Evolutionary conservation across 768 basidiomycete species (phyloP), one percentile per base, ranked within the genome.

Genomic region (Lactarius deliciosus): DNA sequence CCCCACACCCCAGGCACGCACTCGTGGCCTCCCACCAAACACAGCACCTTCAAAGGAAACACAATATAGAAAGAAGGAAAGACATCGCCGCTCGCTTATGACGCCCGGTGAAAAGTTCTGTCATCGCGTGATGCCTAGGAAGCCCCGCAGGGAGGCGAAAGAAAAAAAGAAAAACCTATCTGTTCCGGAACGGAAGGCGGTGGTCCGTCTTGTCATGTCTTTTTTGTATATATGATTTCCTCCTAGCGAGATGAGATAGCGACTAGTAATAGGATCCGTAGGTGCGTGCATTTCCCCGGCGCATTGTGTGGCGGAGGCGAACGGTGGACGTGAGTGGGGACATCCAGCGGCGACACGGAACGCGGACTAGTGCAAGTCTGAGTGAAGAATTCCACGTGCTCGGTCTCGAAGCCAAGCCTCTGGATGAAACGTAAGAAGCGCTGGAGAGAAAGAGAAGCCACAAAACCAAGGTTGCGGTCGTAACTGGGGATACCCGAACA

Each of bases 381-480:
- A 50, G 50, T 25, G 50, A 57, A 34, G 50, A 38, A 4, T 32
- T 25, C 41, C 62, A 60, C 41, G 63, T 58, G 66, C 43, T 32
- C 53, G 18, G 41, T 59, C 50, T 60, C 58, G 66, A 41, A 64
- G 66, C 66, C 66, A 68, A 64, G 58, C 28, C 32, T 68, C 66
- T 32, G 66, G 66, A 40, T 68, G 58, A 64, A 60, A 68, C 41
- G 57, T 38, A 60, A 40, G 30, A 63, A 53, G 55, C 61, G 57
- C 61, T 22, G 36, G 57, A 45, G 32, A 10, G 43, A n/a, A 15
- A 30, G 36, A 45, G 20, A 53, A 40, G 30, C 20, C 53, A 25
- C 13, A 3, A 40, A 22, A 5, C 22, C 9, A 50, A 47, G 32
- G 32, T n/a, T 16, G 40, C 54, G 5, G 30, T n/a, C 41, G 30